Conservation (phyloP, 1,284 basidiomycete genomes). For the Polyporus tsugae region DNA sequence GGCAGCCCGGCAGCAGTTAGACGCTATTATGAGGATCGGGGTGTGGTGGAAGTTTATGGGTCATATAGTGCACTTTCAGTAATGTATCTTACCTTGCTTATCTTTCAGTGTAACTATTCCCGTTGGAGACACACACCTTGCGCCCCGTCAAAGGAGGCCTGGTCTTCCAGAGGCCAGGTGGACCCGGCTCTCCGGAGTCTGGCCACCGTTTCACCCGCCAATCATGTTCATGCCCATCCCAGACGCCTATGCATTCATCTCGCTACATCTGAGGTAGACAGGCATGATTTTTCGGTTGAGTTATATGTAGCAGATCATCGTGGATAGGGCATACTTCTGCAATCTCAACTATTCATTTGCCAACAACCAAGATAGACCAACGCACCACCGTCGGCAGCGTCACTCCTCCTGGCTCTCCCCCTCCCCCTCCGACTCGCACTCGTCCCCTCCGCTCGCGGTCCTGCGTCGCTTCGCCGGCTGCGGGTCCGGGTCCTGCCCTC, state of each 20-base stretch:
- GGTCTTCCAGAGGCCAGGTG: background rate
- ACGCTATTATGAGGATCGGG: background rate
- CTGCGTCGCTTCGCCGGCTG: background rate
- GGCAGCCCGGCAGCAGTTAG: constrained; percentile 8
- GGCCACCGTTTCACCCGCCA: too few relatives aligned
- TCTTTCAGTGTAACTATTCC: background rate
- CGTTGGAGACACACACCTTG: background rate
- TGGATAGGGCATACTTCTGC: background rate
- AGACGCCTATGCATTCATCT: too few relatives aligned
- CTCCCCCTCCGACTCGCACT: background rate
- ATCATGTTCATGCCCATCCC: too few relatives aligned
- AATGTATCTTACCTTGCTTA: background rate
- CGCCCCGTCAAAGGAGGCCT: background rate
- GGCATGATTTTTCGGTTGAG: background rate
- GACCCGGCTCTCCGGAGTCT: too few relatives aligned
- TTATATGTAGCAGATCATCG: background rate
- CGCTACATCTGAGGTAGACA: background rate
- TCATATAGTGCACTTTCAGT: background rate
- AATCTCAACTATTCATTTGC: background rate
- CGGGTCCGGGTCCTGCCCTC: background rate
- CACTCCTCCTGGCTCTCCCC: background rate
- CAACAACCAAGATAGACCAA: background rate
- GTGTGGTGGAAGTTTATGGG: background rate
- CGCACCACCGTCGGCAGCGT: background rate
- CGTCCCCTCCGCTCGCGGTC: background rate